A percentile compares a stretch with the other conserved stretches of the same genome.
phyloP scores from a whole-genome alignment of 176 grass and related monocot species.

The Eleusine indica region DNA sequence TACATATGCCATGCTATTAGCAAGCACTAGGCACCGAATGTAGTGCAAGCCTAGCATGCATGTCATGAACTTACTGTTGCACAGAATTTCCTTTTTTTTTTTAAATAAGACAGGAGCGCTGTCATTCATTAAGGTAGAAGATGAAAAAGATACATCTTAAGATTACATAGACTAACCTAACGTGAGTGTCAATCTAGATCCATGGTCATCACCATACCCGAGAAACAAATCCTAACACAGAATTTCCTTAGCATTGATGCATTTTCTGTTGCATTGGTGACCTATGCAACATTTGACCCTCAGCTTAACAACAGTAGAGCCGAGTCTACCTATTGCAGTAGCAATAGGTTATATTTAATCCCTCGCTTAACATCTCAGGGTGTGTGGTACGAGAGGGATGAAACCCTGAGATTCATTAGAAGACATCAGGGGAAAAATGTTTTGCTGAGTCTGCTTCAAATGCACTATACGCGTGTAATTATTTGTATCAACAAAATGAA shows the following conservation, averaged over 20 bases:
- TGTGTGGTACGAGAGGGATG: neutral
- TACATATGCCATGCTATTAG: neutral
- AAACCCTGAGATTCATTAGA: conserved; percentile 32
- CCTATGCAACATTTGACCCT: neutral
- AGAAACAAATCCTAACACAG: no score
- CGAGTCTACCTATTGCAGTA: neutral
- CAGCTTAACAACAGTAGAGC: neutral
- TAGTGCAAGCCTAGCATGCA: neutral
- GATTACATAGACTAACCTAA: no score
- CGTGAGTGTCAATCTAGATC: no score
- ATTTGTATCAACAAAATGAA: conserved; percentile 35
- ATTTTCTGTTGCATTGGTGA: neutral
- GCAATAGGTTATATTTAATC: conserved; percentile 11
- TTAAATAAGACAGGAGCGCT: no score
- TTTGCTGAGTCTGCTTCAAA: conserved; percentile 67
- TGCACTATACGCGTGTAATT: conserved; percentile 65
- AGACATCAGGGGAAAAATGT: conserved; percentile 61
- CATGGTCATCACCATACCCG: no score
- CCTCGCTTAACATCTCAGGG: neutral
- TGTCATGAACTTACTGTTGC: neutral
- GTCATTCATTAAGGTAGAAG: no score
- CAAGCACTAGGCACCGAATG: neutral
- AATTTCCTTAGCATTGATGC: neutral
- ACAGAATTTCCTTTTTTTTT: neutral
- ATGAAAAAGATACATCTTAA: no score